phyloP scores from a whole-genome alignment of 306 rosid genomes.

The Pterocarpus santalinus region DNA sequence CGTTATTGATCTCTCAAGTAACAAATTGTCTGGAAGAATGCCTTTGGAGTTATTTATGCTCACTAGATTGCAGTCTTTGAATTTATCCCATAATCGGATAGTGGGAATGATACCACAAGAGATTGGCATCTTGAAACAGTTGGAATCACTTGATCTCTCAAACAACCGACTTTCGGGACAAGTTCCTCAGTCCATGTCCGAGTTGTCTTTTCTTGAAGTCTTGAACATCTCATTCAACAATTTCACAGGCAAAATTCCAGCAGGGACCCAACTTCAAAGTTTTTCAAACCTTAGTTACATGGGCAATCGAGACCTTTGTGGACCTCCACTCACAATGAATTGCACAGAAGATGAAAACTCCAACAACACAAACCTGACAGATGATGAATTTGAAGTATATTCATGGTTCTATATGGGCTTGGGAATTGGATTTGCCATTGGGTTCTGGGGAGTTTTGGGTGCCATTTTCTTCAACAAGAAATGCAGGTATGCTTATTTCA shows the following conservation, averaged over 20 bases:
- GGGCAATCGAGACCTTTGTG: background rate
- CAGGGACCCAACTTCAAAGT: no score
- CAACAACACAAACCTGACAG: no score
- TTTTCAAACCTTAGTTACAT: no score
- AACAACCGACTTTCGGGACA: conserved; percentile 20
- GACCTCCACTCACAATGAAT: background rate
- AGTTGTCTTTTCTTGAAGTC: no score
- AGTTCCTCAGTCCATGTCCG: conserved; percentile 15
- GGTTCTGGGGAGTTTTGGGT: conserved; percentile 21
- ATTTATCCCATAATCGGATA: conserved; percentile 48
- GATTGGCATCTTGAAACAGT: conserved; percentile 12
- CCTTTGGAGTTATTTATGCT: conserved; percentile 33
- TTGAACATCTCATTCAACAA: no score
- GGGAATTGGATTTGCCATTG: conserved; percentile 9
- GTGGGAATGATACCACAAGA: conserved; percentile 34
- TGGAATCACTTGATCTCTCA: conserved; percentile 49
- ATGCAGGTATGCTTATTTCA: conserved; percentile 26
- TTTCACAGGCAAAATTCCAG: no score
- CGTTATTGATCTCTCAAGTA: conserved; percentile 39
- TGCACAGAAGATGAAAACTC: background rate
- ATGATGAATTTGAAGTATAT: background rate
- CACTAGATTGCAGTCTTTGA: conserved; percentile 20
- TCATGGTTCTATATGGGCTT: background rate
- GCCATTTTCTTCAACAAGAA: background rate
- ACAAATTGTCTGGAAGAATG: conserved; percentile 42